Conservation (phyloP, 345 rosid genomes). For the Acer negundo region DNA sequence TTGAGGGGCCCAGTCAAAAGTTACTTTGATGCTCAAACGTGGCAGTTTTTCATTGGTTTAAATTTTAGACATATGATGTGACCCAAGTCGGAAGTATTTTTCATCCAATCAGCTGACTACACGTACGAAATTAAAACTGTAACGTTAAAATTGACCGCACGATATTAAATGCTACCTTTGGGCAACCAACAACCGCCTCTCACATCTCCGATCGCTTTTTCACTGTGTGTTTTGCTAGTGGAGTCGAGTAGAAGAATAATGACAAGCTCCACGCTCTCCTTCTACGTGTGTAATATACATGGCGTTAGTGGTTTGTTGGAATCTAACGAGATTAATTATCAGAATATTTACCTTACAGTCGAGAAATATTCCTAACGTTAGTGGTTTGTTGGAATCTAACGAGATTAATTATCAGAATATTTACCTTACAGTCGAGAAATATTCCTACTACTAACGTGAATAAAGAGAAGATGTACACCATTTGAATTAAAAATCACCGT, state of each 20-base stretch:
- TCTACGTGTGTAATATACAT: not conserved
- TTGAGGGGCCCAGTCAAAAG: not conserved
- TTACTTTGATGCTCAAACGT: not conserved
- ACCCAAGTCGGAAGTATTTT: not conserved
- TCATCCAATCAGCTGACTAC: slow-evolving; percentile 15
- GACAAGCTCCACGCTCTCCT: not conserved
- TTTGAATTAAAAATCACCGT: no score
- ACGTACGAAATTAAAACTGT: slow-evolving; percentile 7
- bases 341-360: no score
- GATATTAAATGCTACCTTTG: not conserved
- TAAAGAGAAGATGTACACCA: no score
- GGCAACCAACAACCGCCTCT: slow-evolving; percentile 18
- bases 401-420: no score
- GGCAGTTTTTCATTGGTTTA: not conserved
- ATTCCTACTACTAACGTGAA: no score
- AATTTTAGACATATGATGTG: not conserved
- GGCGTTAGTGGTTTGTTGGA: no score
- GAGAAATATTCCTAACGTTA: no score
- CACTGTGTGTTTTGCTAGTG: slow-evolving; percentile 13
- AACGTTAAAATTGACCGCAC: not conserved
- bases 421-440: no score
- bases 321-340: no score
- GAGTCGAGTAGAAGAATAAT: slow-evolving; percentile 20
- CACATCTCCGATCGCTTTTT: slow-evolving; percentile 6
- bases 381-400: no score